These are phyloP conservation scores for Lentinula lateritia DNA, from an alignment of 768 basidiomycete species.

Conservation along the genomic window DNA sequence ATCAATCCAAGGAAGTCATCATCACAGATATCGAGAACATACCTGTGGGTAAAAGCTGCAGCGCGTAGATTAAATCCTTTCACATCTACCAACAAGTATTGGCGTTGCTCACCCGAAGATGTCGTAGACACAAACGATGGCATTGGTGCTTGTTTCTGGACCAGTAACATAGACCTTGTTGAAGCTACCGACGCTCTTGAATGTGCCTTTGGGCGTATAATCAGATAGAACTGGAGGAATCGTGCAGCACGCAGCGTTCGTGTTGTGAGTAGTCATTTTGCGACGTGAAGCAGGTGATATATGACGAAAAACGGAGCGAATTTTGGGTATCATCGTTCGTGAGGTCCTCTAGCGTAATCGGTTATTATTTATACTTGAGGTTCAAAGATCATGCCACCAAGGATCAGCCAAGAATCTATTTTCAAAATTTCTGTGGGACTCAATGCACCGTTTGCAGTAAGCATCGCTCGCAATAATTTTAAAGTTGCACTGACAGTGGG, in stretches of 20 bases:
- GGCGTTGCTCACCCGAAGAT: constrained; percentile 47
- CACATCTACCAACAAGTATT: not conserved
- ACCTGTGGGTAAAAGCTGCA: constrained; percentile 44
- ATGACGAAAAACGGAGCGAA: constrained; percentile 35
- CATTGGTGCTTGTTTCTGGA: constrained; percentile 39
- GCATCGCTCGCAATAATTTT: not conserved
- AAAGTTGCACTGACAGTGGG: too few relatives aligned
- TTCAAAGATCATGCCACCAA: not conserved
- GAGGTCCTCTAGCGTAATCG: not conserved
- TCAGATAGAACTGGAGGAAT: constrained; percentile 49
- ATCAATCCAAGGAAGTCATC: not conserved
- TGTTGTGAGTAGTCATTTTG: constrained; percentile 33
- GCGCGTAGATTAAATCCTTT: not conserved
- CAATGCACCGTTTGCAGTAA: not conserved
- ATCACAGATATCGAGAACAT: not conserved
- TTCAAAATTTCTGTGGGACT: not conserved
- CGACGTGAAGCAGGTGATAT: constrained; percentile 19
- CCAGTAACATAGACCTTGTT: constrained; percentile 49
- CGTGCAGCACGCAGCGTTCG: constrained; percentile 44
- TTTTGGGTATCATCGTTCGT: constrained; percentile 22
- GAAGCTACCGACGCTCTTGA: constrained; percentile 42
- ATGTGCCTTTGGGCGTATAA: constrained; percentile 46
- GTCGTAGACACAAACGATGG: constrained; percentile 55
- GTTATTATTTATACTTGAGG: not conserved
- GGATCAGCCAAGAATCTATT: not conserved